Percentiles rank a stretch among this genome's conserved stretches.
Conservation (phyloP, 371 early-diverging fungal species). For the Mucor sp. region DNA sequence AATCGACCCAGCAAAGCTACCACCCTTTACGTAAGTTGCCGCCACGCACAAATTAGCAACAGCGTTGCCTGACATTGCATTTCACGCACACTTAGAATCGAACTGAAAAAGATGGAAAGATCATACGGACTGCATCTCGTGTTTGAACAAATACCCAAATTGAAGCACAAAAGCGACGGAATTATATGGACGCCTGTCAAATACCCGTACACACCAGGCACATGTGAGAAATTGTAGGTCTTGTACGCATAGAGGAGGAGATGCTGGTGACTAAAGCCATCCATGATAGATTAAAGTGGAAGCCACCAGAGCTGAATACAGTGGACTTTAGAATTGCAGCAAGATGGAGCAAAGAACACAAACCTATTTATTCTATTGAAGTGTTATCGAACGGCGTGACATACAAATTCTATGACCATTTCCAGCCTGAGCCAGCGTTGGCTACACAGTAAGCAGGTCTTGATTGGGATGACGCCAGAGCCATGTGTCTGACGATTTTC, state of each 20-base stretch:
- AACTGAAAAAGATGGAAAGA: conserved; percentile 64
- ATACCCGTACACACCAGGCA: conserved; percentile 75
- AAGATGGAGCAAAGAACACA: conserved; percentile 62
- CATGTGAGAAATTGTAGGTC: conserved; percentile 61
- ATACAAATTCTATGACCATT: conserved; percentile 64
- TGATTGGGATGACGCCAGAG: not conserved
- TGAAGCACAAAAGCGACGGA: conserved; percentile 86
- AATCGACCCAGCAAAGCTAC: conserved; percentile 41
- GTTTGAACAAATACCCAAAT: conserved; percentile 63
- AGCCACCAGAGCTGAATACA: conserved; percentile 82
- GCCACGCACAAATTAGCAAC: not conserved
- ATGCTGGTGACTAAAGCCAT: not conserved
- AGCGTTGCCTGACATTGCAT: not conserved
- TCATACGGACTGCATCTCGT: conserved; percentile 61
- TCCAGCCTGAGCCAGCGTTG: conserved; percentile 62
- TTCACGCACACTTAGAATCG: conserved; percentile 44
- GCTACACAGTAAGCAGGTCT: conserved; percentile 49
- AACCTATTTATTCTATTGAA: conserved; percentile 64
- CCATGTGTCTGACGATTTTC: not conserved
- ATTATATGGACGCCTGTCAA: conserved; percentile 86
- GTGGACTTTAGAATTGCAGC: conserved; percentile 79
- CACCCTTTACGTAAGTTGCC: conserved; percentile 69
- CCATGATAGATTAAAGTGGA: conserved; percentile 84
- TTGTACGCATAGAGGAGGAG: not conserved
- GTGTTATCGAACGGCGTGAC: conserved; percentile 56